Conservation (phyloP, 148 eudicot species). For the Camellia japonica region DNA sequence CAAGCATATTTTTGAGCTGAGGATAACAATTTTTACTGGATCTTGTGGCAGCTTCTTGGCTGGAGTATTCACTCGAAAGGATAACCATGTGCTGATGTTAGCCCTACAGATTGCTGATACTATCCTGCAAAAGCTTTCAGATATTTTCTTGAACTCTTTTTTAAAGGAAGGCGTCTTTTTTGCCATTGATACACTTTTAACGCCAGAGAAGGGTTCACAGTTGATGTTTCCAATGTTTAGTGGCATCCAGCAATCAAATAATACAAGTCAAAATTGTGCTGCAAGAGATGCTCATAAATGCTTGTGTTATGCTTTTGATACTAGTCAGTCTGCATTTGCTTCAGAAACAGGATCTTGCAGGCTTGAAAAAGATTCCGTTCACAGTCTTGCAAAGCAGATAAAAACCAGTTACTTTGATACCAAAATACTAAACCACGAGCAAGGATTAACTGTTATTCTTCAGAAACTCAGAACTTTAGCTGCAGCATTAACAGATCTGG, state of each 20-base stretch:
- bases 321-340: conserved; percentile 28
- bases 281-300: conserved; percentile 41
- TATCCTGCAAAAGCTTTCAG: conserved; percentile 69
- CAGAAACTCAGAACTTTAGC: conserved; percentile 67
- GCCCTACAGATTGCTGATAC: conserved; percentile 76
- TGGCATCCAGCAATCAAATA: conserved; percentile 35
- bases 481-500: conserved; percentile 42
- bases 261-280: conserved; percentile 32
- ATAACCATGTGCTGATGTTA: conserved; percentile 63
- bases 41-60: conserved; percentile 75
- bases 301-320: conserved; percentile 65
- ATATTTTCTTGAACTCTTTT: conserved; percentile 57
- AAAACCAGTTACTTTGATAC: conserved; percentile 49
- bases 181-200: conserved; percentile 62
- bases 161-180: conserved; percentile 84
- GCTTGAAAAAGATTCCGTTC: conserved; percentile 62
- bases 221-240: conserved; percentile 37
- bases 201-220: conserved; percentile 53
- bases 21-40: conserved; percentile 13
- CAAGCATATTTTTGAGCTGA: background rate
- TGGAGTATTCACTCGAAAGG: conserved; percentile 76
- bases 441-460: conserved; percentile 61
- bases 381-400: conserved; percentile 61
- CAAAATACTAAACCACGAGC: conserved; percentile 42
- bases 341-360: conserved; percentile 54